Conservation (phyloP, 768 basidiomycete genomes). For the Suillus subalutaceus region DNA sequence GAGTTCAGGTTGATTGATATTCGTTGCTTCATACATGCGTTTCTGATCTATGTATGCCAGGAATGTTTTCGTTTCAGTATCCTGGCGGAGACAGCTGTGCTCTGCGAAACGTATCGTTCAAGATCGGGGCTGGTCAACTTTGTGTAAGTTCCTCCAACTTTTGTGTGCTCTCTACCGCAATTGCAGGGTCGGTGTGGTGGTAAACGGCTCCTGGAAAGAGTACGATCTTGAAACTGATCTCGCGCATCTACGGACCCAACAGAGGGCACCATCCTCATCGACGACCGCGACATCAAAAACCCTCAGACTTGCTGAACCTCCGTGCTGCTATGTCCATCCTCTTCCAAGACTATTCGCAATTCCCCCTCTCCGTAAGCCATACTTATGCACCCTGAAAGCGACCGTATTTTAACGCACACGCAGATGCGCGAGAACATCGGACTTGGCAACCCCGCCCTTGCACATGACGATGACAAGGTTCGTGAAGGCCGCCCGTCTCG, state of each 20-base stretch:
- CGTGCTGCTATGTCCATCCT: constrained; percentile 67
- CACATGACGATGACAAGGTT: constrained; percentile 56
- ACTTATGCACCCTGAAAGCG: background rate
- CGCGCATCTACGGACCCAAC: constrained; percentile 71
- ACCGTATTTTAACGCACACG: background rate
- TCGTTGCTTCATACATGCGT: constrained; percentile 13
- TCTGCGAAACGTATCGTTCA: constrained; percentile 67
- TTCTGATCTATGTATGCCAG: constrained; percentile 33
- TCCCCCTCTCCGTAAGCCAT: constrained; percentile 68
- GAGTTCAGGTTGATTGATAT: constrained; percentile 50
- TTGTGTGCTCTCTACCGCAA: background rate
- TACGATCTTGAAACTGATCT: constrained; percentile 74
- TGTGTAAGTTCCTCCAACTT: constrained; percentile 53
- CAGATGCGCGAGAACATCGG: constrained; percentile 81
- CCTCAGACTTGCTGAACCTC: constrained; percentile 61
- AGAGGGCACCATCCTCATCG: constrained; percentile 68
- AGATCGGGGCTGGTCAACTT: constrained; percentile 67
- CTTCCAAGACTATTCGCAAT: constrained; percentile 82
- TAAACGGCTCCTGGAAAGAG: constrained; percentile 86
- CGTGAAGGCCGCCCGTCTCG: constrained; percentile 69
- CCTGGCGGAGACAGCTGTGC: constrained; percentile 55
- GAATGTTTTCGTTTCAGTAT: constrained; percentile 74
- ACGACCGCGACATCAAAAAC: constrained; percentile 63
- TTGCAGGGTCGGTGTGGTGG: constrained; percentile 66
- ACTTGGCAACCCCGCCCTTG: constrained; percentile 64